Base-by-base conservation (phyloP, 192 early-diverging fungal species). In the Coemansia sp. region DNA sequence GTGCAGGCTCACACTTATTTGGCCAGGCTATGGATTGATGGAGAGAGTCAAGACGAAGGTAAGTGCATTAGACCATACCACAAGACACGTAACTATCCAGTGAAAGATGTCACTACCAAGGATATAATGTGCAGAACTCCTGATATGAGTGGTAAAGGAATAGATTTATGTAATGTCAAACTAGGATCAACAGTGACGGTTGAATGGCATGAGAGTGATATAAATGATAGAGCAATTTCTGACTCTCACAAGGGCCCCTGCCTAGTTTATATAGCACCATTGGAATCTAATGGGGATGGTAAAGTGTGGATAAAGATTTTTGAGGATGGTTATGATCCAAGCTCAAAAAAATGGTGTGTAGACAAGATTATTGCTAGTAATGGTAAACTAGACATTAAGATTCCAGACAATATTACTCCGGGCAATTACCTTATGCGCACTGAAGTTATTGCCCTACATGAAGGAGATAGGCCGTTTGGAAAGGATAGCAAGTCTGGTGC, bases 1-100 rank as follows among this genome's bases (percentile, higher is more conserved):
- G 77, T 44, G 59, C 73, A 62, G 44, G 76, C 76, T 3, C 76
- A 78, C 65, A 78, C 76, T 3, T 74, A 78, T 27, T 44, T 78
- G n/a, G 65, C 67, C 65, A 69, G 66, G 38, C 27, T 78, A 24
- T 61, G 67, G 43, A 46, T 78, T 12, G 72, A 66, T 43, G 67
- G 76, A 34, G 51, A 51, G 27, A 34, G 65, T 63, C 43, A 54
- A 5, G 38, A 29, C 22, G 71, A 73, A 36, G 76, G 76, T 27
- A 43, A 74, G 62, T 78, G 76, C 67, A 73, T 78, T 43, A 72
- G 76, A 38, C 68, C 68, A 12, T 78, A 74, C 64, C 63, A 64
- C 16, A 12, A 43, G 12, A 69, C 57, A 8, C 65, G 66, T 20
- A 80, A 80, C 24, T 75, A 36, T 42, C 78, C 78, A n/a, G 65